Percentiles rank a stretch among this genome's conserved stretches.
Evolutionary conservation across 768 basidiomycete species (phyloP).

Genomic region (Rhodotorula taiwanensis): DNA sequence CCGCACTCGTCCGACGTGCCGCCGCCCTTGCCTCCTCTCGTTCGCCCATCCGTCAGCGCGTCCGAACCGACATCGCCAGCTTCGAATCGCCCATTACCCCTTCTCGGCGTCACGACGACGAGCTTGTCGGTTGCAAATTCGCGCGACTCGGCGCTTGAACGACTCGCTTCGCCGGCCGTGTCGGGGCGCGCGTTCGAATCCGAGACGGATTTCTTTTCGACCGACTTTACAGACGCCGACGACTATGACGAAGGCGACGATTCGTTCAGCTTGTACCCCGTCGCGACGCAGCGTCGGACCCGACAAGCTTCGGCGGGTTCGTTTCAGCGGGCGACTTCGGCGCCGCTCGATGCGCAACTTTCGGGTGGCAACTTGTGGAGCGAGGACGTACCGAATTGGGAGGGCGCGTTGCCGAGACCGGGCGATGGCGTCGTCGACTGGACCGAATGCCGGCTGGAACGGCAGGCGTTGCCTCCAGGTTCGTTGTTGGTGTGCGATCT

Average conservation of each 20-base stretch:
- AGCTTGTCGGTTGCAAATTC: background rate
- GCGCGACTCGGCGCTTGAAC: background rate
- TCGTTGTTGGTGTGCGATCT: no score
- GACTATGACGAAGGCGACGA: constrained; percentile 22
- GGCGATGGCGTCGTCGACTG: constrained; percentile 77
- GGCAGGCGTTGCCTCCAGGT: constrained; percentile 43
- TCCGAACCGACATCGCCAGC: background rate
- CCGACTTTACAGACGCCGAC: background rate
- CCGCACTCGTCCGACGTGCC: background rate
- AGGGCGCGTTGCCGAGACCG: constrained; percentile 57
- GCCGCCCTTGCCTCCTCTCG: background rate
- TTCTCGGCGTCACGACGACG: background rate
- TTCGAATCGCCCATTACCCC: background rate
- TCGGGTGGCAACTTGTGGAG: constrained; percentile 9
- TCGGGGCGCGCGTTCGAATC: constrained; percentile 6
- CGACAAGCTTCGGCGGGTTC: background rate
- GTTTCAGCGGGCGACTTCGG: no score
- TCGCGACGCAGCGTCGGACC: background rate
- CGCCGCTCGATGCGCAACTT: background rate
- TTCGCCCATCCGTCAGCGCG: background rate
- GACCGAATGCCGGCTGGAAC: constrained; percentile 61
- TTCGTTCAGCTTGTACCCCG: background rate
- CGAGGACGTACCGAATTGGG: constrained; percentile 4
- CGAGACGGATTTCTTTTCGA: constrained; percentile 19
- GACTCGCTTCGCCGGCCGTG: background rate